Evolutionary conservation across 192 early-diverging fungal genomes (phyloP), one percentile per base, ranked within the genome.

Genomic region (Coemansia aciculifera): DNA sequence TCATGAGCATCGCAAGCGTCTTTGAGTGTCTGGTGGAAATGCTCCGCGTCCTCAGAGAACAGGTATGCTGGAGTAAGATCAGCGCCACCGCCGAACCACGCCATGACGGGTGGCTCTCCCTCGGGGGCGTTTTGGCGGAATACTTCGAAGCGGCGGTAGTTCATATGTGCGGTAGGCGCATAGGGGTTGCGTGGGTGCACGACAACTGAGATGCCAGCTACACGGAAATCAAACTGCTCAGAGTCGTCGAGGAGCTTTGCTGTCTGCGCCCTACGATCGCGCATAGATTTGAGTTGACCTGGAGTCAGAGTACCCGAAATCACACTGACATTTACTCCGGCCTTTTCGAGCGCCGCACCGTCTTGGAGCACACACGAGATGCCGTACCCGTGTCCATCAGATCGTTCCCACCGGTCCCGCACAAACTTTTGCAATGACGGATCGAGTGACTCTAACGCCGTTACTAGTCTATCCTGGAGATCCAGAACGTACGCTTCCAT

Each of bases 101-200:
- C 90, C 63, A 90, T 80, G 46, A 90, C 88, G 2, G 57, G 57
- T 5, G 93, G 90, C 37, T 89, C 82, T 29, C 85, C 86, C 3
- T 69, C 79, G 11, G 86, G 72, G 31, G 83, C 88, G 3, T 68
- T 68, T 48, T 89, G 79, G 19, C 86, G 77, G 60, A 70, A 75
- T 12, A 99, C 87, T 67, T 99, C 97, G 87, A 99, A 97, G 75
- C 98, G 97, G 6, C 97, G 90, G 79, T 95, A 99, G 83, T 99
- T 99, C 75, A 93, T 87, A 72, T 99, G 97, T 6, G 94, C 90
- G 0, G 97, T 99, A 11, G 97, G 97, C n/a, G 92, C 94, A 64
- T 91, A 87, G 17, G 96, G 96, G 77, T 99, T 99, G 74, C 89
- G 89, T 21, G 97, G 97, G 67, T 98, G 97, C 73, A 97, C 91